Evolutionary conservation across 1,284 basidiomycete genomes (phyloP), one percentile per base, ranked within the genome.

Genomic region (Chalciporus sp.): DNA sequence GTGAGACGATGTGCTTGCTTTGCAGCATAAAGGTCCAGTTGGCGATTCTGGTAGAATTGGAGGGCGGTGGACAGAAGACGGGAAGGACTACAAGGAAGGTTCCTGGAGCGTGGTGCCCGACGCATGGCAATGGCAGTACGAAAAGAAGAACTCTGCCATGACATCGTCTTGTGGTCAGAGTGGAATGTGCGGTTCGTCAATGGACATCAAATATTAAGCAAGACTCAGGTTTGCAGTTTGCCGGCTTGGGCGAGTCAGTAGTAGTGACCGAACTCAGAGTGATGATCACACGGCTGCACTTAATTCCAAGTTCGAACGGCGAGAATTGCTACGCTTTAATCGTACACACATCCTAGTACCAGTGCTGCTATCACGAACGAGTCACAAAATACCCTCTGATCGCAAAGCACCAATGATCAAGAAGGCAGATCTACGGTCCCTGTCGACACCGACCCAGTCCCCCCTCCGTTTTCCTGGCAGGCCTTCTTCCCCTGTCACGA

Each of bases 1-100:
- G 90, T 91, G 61, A 94, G 75, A 47, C 86, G 77, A 53, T 88
- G 84, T 0, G 90, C 85, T 53, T 88, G 80, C 64, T 82, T 87
- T 28, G 85, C 79, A 1, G 92, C 92, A 80, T 91, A 94, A 7
- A 87, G 73, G 61, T 94, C 93, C 46, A 95, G 74, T 51, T 92
- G 89, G 61, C 82, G 82, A 65, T 94, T 95, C 62, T 91, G 88
- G 67, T 95, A 95, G 68, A 95, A 95, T 62, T 92, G 88, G 12
- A 79, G 69, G 17, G 79, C 75, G 16, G 78, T 80, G n/a, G 82
- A 81, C 58, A 73, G 66, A 23, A 61, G 52, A 47, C 74, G 72
- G 6, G 29, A n/a, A n/a, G 46, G 53, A 11, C 40, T 9, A 14
- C 42, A 31, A n/a, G 40, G 42, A 20, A 37, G 23, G 7, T 11